These are phyloP conservation scores for Pythium sp. DNA, from an alignment of 352 stramenopile genomes.

Conservation along the genomic window DNA sequence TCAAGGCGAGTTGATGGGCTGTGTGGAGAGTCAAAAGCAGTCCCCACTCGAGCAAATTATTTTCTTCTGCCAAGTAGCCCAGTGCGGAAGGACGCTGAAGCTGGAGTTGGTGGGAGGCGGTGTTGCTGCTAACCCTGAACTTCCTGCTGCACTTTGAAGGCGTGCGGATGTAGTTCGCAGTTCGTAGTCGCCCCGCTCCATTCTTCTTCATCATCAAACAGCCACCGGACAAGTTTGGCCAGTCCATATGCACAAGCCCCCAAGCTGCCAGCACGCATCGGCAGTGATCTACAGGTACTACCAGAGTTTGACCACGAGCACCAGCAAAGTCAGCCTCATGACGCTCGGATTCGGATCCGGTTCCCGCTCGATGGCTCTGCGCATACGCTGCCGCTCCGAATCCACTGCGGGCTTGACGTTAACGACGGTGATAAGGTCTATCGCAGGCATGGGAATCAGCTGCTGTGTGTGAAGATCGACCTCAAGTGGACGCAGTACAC, in stretches of 20 bases:
- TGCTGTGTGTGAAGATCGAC: constrained; percentile 14
- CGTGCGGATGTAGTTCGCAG: constrained; percentile 2
- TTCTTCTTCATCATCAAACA: neutral
- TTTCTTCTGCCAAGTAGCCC: too few species aligned
- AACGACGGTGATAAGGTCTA: neutral
- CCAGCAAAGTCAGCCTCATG: neutral
- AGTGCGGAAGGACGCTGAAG: neutral
- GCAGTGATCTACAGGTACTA: too few species aligned
- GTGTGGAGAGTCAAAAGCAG: too few species aligned
- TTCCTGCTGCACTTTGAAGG: neutral
- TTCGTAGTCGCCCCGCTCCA: neutral
- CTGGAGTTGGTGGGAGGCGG: neutral
- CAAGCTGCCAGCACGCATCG: too few species aligned
- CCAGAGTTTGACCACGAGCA: neutral
- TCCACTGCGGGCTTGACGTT: neutral
- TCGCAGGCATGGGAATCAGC: neutral
- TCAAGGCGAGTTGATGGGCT: too few species aligned
- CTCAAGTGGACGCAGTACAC: neutral
- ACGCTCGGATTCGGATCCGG: neutral
- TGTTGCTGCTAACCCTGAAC: neutral
- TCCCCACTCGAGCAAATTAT: too few species aligned
- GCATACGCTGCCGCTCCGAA: neutral
- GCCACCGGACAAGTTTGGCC: neutral
- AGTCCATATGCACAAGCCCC: too few species aligned
- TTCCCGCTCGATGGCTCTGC: constrained; percentile 5